Base-by-base conservation (phyloP, 2,329 filamentous ascomycete species). In the Scedosporium minutisporum region DNA sequence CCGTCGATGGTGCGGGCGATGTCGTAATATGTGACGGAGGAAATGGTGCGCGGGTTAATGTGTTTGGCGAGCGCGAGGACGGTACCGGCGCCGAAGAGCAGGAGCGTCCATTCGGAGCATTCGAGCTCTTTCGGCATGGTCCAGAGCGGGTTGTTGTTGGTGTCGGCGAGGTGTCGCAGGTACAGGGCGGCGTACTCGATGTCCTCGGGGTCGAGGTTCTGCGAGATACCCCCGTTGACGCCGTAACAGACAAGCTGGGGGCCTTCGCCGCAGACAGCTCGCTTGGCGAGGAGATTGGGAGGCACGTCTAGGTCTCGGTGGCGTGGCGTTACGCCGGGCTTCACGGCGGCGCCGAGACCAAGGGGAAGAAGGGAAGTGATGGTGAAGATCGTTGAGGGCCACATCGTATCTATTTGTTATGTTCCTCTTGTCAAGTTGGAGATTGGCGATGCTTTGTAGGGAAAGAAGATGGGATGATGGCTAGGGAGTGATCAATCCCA, bases 1-100 rank as follows among this genome's bases (percentile, higher is more conserved):
- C 68, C 67, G 53, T 71, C 68, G 25, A 72, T 71, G 46, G 69
- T 69, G 57, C 57, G 63, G 21, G 70, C 70, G 38, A 71, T 67
- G 21, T 71, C 69, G 3, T 63, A 62, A 57, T 66, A 70, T 1
- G 69, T 64, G 10, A 71, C 66, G 27, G 61, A 66, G 4, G 70
- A 68, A 48, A 65, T 65, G 48, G 63, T 33, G 41, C 51, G 58
- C 9, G 60, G 44, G 46, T 61, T 64, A 60, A 68, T 65, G 65
- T 71, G 70, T 67, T 71, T 71, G 59, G 67, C 68, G 12, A 69
- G 62, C 1, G 65, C 67, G 1, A 68, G 57, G 25, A 66, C 67
- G 1, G 65, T 66, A 41, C 66, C 67, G 38, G 51, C 46, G 16
- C 41, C n/a, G 25, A 25, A 27, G 0, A 67, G 51, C 38, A 63